Evolutionary conservation across 2,329 filamentous ascomycete genomes (phyloP), one percentile per base, ranked within the genome.

Genomic region (Penicillium sp.): DNA sequence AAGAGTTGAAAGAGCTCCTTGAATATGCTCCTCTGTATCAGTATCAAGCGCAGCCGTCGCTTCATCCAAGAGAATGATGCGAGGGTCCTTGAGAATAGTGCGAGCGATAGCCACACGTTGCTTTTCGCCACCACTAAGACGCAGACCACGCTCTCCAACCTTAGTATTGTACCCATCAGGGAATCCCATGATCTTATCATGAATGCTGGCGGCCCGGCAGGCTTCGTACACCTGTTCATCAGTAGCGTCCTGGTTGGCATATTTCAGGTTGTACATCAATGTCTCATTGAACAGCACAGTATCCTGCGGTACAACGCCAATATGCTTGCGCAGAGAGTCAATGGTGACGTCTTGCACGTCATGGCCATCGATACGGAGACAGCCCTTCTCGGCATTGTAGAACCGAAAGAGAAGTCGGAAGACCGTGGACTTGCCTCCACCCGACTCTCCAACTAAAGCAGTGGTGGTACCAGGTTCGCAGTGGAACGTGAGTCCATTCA

Each of bases 331-430:
- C 55, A 99, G 82, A n/a, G 92, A 96, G 75, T 97, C 91, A 66
- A 98, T 97, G 1, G 91, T 96, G 57, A 96, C 79, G 63, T 92
- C 87, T 72, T 90, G 86, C 48, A 97, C 90, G 70, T 97, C 86
- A 58, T 87, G 84, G 8, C 89, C 91, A 70, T 98, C 95, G 53
- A 99, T 81, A 69, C 89, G 85, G 56, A 98, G 96, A 68, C 82
- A 86, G 35, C 95, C 95, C 51, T 86, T 84, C 52, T 87, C 82
- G 53, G 88, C 86, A 70, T 97, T 96, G 80, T 98, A 99, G 76
- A 97, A 99, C 19, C 95, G 90, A 81, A 96, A 98, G 72, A 99
- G 87, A 48, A 98, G 84, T 50, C 95, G 89, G 80, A 99, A 97
- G 26, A 99, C 85, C 0, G 95, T 99, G 2, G 93, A 98, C 75